Percentiles rank a stretch among this genome's conserved stretches.
These are phyloP conservation scores for Bryoerythrophyllum caledonicum DNA, from an alignment of 225 moss, liverwort and hornwort genomes.

Conservation along the genomic window DNA sequence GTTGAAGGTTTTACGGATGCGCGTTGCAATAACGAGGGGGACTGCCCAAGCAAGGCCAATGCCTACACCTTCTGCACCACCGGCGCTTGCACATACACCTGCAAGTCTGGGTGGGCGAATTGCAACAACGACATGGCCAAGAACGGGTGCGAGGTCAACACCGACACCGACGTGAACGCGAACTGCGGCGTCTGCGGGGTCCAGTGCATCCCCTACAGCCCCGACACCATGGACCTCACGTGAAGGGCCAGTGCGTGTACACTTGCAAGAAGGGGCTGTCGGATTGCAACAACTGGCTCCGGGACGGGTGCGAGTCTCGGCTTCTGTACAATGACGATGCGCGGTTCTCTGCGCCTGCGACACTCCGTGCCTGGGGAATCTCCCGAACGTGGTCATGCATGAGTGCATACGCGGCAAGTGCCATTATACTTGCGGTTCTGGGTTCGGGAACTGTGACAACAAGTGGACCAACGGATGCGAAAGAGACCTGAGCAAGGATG, in stretches of 20 bases:
- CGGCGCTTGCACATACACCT: not conserved
- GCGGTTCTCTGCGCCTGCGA: conserved; percentile 1
- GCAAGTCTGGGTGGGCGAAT: conserved; percentile 4
- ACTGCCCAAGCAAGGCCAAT: not conserved
- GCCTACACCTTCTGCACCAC: not conserved
- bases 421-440: not conserved
- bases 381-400: not conserved
- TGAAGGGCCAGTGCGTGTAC: conserved; percentile 4
- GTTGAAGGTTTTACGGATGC: not conserved
- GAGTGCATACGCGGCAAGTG: conserved; percentile 9
- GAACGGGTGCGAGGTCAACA: conserved; percentile 18
- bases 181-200: not conserved
- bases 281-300: conserved; percentile 17
- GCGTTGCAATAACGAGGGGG: not conserved
- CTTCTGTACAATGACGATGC: not conserved
- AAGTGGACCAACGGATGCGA: not conserved
- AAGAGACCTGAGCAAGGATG: not conserved
- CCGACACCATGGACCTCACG: not conserved
- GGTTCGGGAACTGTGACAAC: conserved; percentile 11
- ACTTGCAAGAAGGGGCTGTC: not conserved
- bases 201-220: conserved; percentile 15
- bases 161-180: not conserved
- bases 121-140: not conserved
- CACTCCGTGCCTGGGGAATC: not conserved
- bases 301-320: conserved; percentile 20